These are phyloP conservation scores for Lactarius sanguifluus DNA, from an alignment of 768 basidiomycete species.

Conservation along the genomic window DNA sequence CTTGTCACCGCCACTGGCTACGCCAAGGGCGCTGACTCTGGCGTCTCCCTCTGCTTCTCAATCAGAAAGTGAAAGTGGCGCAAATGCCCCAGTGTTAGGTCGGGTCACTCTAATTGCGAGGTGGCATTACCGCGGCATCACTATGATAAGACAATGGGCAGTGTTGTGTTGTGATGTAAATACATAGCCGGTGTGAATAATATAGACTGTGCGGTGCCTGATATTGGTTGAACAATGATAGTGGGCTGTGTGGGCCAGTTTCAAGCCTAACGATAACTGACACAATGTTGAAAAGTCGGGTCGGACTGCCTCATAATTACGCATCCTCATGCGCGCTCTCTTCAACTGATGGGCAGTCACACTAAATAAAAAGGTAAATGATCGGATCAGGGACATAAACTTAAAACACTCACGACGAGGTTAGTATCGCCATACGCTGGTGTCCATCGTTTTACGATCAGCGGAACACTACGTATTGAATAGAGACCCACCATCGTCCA, in stretches of 20 bases:
- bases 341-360: conserved; percentile 84
- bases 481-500: conserved; percentile 82
- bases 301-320: conserved; percentile 28
- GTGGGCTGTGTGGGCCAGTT: conserved; percentile 37
- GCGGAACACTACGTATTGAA: neutral
- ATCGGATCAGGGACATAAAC: neutral
- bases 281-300: conserved; percentile 27
- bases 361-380: conserved; percentile 45
- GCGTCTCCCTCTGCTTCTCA: neutral
- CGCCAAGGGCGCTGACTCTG: neutral
- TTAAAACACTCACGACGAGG: conserved; percentile 62
- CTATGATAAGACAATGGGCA: neutral
- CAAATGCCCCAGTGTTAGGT: neutral
- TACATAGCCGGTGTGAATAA: conserved; percentile 29
- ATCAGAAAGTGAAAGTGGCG: neutral
- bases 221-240: conserved; percentile 62
- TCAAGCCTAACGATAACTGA: conserved; percentile 52
- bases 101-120: neutral
- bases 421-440: conserved; percentile 92
- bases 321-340: conserved; percentile 52
- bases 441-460: conserved; percentile 21
- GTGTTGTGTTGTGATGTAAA: conserved; percentile 23
- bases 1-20: neutral
- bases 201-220: conserved; percentile 35
- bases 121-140: neutral